Base-by-base conservation (phyloP, 2,329 filamentous ascomycete genomes). In the Colletotrichum truncatum region DNA sequence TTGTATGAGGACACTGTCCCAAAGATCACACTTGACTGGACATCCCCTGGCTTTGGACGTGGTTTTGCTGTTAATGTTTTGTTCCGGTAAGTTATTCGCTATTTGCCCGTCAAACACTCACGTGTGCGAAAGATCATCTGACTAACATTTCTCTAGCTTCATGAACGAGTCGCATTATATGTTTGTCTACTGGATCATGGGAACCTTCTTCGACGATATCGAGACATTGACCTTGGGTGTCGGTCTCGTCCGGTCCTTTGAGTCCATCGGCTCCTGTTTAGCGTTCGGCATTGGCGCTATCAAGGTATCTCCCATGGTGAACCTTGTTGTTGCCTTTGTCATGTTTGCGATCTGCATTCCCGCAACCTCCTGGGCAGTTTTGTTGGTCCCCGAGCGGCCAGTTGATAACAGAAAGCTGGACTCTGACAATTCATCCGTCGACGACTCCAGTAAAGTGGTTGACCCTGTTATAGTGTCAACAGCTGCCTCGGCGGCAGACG, bases 131-230 rank as follows among this genome's bases (percentile, higher is more conserved):
- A n/a, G n/a, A n/a, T 16, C 1, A 16, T 23, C 58, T 71, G 6
- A 70, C 60, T 36, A 7, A 32, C 4, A 1, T 14, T 2, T 16
- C 1, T 6, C 0, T 1, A 77, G 73, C 9, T 84, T 85, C 70
- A 78, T 85, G 73, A 84, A 85, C 62, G 84, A 86, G 67, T 81
- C 80, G 0, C 79, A 85, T 43, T 81, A 82, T 68, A 84, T 84
- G 74, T 84, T 84, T 58, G 80, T 84, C 1, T 85, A 85, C 71
- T 85, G 82, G 82, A 71, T 84, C 12, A 75, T 85, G 1, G 84
- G 82, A 3, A 77, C 81, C 2, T 85, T 84, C 72, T 83, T 84
- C 64, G 77, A 83, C 62, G 82, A 85, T 51, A 73, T 85, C 6
- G 81, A 84, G 69, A 85, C 83, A 0, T 68, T 85, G n/a, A 82